These are phyloP conservation scores for Colletotrichum sp. DNA, from an alignment of 2,329 filamentous ascomycete species.

Conservation along the genomic window DNA sequence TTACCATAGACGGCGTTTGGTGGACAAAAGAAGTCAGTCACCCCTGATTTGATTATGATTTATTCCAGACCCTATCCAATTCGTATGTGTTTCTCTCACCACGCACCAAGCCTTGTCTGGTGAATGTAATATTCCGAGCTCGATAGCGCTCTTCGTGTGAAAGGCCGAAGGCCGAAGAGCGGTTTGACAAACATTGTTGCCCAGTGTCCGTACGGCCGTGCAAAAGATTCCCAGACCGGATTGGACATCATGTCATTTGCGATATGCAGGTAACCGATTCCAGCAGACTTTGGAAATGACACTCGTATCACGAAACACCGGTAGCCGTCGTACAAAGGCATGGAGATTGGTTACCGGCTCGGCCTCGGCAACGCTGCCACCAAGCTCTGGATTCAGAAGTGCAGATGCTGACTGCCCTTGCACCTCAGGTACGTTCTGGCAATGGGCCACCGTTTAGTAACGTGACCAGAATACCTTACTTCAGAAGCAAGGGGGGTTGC, in stretches of 20 bases:
- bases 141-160: background rate
- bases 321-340: background rate
- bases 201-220: background rate
- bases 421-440: background rate
- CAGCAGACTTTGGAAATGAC: background rate
- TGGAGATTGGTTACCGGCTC: background rate
- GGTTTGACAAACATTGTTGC: background rate
- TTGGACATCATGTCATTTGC: background rate
- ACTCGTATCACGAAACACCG: background rate
- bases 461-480: background rate
- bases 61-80: background rate
- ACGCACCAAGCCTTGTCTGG: background rate
- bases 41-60: constrained; percentile 2
- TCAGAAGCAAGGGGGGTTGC: background rate
- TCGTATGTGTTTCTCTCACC: background rate
- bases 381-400: background rate
- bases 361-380: background rate
- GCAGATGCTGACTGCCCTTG: background rate
- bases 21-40: constrained; percentile 1
- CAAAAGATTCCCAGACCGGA: background rate
- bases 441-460: background rate
- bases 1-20: constrained; percentile 21
- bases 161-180: background rate
- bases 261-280: background rate
- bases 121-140: background rate